Evolutionary conservation across 148 eudicot species (phyloP).

Genomic region (Vaccinium vitisidaea): DNA sequence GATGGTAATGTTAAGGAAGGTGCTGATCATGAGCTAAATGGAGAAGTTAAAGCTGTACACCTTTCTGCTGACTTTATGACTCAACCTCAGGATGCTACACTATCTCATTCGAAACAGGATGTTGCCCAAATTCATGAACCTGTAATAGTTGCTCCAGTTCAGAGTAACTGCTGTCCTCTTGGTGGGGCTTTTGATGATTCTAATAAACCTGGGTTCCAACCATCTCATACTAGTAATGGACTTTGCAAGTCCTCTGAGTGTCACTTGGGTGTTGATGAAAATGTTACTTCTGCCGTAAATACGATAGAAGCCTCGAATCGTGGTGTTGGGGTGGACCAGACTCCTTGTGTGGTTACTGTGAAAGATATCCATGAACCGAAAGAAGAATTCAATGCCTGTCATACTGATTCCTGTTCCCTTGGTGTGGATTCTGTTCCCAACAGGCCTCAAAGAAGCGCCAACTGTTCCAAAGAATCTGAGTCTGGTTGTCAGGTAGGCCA

Average conservation of each 20-base stretch:
- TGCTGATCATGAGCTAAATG: slow-evolving; percentile 10
- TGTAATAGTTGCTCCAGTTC: neutral
- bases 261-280: slow-evolving; percentile 1
- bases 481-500: slow-evolving; percentile 17
- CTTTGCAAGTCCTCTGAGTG: neutral
- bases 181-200: neutral
- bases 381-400: slow-evolving; percentile 1
- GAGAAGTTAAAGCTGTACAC: slow-evolving; percentile 7
- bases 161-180: neutral
- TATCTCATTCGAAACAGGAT: neutral
- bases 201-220: neutral
- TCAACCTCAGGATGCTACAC: neutral
- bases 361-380: neutral
- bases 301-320: neutral
- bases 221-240: neutral
- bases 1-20: slow-evolving; percentile 10
- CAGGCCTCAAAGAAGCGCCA: slow-evolving; percentile 7
- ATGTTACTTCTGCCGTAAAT: neutral
- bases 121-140: slow-evolving; percentile 1
- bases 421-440: slow-evolving; percentile 11
- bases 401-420: neutral
- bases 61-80: neutral
- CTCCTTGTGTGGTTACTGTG: neutral
- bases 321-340: slow-evolving; percentile 7
- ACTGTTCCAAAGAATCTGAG: slow-evolving; percentile 12